Percentiles rank a stretch among this genome's conserved stretches.
Evolutionary conservation across 345 rosid species (phyloP).

Genomic region (Citrus hindsii): DNA sequence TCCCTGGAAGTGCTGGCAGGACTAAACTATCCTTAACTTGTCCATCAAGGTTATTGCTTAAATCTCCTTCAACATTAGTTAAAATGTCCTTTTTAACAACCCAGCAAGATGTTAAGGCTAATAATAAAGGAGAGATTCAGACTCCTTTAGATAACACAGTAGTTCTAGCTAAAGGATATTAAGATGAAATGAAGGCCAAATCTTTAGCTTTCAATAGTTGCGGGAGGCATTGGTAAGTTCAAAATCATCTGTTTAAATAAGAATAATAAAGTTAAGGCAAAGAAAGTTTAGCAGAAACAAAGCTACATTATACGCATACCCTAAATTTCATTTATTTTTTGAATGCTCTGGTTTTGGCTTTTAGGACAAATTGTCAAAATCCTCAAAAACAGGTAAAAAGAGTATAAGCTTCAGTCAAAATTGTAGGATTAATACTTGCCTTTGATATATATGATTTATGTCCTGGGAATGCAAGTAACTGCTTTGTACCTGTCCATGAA

Average conservation of each 20-base stretch:
- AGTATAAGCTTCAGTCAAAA: not conserved
- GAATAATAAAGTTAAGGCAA: not conserved
- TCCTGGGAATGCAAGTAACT: not conserved
- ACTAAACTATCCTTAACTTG: conserved; percentile 84
- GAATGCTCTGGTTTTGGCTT: not conserved
- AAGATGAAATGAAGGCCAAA: not conserved
- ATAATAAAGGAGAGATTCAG: not conserved
- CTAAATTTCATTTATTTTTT: not conserved
- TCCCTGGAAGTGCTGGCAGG: conserved; percentile 84
- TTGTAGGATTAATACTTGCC: not conserved
- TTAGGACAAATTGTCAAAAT: not conserved
- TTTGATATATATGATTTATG: not conserved
- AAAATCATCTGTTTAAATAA: not conserved
- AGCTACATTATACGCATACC: not conserved
- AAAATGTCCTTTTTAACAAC: not conserved
- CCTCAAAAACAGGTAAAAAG: not conserved
- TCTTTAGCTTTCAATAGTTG: not conserved
- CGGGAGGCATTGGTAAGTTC: not conserved
- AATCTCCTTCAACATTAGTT: not conserved
- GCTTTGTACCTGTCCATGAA: not conserved
- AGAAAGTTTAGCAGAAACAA: not conserved
- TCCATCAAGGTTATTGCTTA: conserved; percentile 74
- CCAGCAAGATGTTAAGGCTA: not conserved
- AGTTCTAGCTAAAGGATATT: not conserved
- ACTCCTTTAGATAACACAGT: not conserved